Base-by-base conservation (phyloP, 2,329 filamentous ascomycete genomes). In the Aureobasidium sp. region DNA sequence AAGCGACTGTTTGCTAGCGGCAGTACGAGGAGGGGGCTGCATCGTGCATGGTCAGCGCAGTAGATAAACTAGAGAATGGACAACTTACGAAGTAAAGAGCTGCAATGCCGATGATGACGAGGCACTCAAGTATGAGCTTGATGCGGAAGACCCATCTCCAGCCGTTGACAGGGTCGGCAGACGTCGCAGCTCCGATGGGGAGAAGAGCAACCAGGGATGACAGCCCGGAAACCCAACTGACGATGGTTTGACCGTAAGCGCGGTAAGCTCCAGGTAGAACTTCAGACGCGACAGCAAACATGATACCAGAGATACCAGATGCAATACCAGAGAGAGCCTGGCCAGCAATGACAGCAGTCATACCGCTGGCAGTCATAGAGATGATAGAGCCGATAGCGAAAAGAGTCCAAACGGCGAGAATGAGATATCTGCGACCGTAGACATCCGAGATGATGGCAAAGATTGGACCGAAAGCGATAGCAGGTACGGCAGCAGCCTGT, bases 61-160 rank as follows among this genome's bases (percentile, higher is more conserved):
- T 7, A 39, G 12, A 2, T 1, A 3, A 53, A 15, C 5, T 14
- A 3, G 5, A 11, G 7, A 6, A 5, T 0, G 1, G 22, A 3
- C 1, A 1, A 56, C 52, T 56, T 34, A 56, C 52, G 52, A 56
- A 44, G 31, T 58, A 58, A n/a, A 58, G 41, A 6, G 55, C 31
- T n/a, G 55, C 55, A 8, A 58, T 47, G n/a, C 55, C 55, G 34
- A 58, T 58, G 29, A 58, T 12, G 20, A 58, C 29, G 20, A 58
- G 55, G 17, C 41, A 39, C 29, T 58, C 55, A n/a, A 58, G 36
- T 3, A 58, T 58, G 29, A 58, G 31, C 31, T 58, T 58, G 41
- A 58, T 58, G 20, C 55, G 55, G 42, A 58, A 58, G 1, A 58
- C 42, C 55, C 55, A 58, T 58, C 55, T 58, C 55, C 55, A 58